Percentiles rank a stretch among this genome's conserved stretches.
These are phyloP conservation scores for Cardiosporidium cionae DNA, from an alignment of 169 alveolate genomes.

Conservation along the genomic window DNA sequence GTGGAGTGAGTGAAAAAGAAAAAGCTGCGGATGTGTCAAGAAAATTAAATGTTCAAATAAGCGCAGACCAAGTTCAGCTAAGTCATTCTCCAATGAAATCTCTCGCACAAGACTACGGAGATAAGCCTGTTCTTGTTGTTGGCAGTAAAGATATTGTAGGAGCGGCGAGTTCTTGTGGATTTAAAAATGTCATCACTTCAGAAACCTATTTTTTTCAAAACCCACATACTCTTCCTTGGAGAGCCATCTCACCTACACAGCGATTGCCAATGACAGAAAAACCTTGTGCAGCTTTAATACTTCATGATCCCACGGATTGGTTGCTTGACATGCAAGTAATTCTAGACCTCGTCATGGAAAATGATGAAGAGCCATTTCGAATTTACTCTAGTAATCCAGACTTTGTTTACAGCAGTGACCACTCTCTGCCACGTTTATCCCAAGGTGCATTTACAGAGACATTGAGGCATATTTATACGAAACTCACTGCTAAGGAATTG, in stretches of 20 bases:
- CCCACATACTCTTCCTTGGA: not conserved
- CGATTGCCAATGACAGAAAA: no score
- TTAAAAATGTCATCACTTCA: not conserved
- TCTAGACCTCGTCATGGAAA: no score
- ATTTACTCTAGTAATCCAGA: not conserved
- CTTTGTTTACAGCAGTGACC: not conserved
- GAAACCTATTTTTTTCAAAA: not conserved
- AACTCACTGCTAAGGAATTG: not conserved
- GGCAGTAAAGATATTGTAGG: not conserved
- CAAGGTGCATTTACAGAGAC: not conserved
- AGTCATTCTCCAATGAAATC: not conserved
- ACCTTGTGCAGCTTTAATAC: not conserved
- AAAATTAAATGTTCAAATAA: not conserved
- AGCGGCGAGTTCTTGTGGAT: not conserved
- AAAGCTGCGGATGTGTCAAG: slow-evolving; percentile 1
- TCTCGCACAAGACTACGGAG: not conserved
- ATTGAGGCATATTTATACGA: not conserved
- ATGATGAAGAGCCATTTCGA: no score
- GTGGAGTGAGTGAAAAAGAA: not conserved
- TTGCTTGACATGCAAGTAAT: not conserved
- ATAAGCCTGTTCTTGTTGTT: not conserved
- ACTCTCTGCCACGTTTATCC: not conserved
- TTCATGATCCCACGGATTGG: slow-evolving; percentile 3
- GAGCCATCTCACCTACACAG: not conserved
- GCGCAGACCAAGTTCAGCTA: not conserved